Evolutionary conservation across 257 asterid species (phyloP).

Genomic region (Rehmannia glutinosa): DNA sequence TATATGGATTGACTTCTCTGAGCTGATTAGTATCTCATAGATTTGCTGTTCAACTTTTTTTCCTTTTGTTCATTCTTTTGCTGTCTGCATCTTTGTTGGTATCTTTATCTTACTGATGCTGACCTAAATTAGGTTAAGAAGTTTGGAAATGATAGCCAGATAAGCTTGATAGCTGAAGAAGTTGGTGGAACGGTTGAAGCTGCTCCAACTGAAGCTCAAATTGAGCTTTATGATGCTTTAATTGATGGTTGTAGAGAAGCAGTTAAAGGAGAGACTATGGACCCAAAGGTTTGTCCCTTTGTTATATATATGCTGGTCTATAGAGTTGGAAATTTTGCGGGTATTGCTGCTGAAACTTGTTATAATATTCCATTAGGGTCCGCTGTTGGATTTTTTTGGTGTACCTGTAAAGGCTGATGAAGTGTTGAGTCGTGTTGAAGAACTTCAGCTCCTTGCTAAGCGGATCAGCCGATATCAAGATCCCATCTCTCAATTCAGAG

Average conservation of each 20-base stretch:
- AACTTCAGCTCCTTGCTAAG: conserved; percentile 91
- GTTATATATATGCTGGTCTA: conserved; percentile 4
- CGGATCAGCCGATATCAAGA: conserved; percentile 83
- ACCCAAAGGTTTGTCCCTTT: conserved; percentile 61
- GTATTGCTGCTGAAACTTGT: conserved; percentile 20
- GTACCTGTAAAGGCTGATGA: conserved; percentile 97
- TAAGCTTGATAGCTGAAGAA: conserved; percentile 76
- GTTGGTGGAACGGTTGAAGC: conserved; percentile 95
- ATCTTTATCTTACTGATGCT: conserved; percentile 4
- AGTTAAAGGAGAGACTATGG: conserved; percentile 58
- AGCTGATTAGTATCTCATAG: not conserved
- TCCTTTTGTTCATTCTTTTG: not conserved
- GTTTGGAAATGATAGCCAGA: conserved; percentile 92
- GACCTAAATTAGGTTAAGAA: conserved; percentile 66
- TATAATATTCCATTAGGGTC: conserved; percentile 53
- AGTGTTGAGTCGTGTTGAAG: conserved; percentile 82
- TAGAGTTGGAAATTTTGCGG: conserved; percentile 1
- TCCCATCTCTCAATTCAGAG: conserved; percentile 84
- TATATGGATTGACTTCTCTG: not conserved
- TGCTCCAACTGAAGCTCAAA: conserved; percentile 88
- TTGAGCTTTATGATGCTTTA: conserved; percentile 90
- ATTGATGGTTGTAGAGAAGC: conserved; percentile 96
- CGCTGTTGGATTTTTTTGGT: conserved; percentile 96
- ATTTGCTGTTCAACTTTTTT: not conserved
- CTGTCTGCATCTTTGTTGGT: conserved; percentile 2